Conservation (phyloP, 1,139 yeast species). For the Blastobotrys ciferrii region DNA sequence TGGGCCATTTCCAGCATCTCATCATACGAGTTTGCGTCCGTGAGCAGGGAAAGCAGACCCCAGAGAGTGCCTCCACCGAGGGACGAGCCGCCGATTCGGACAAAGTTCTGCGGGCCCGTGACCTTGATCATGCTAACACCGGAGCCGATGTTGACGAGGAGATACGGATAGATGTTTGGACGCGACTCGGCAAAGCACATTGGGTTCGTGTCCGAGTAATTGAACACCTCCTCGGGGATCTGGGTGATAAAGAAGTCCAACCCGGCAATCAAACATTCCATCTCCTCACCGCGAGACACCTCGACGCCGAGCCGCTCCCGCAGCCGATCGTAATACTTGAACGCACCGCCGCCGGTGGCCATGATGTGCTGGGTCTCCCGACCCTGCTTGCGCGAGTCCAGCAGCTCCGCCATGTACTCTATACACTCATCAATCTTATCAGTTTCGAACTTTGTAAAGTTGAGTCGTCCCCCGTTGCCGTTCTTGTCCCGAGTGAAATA, state of each 20-base stretch:
- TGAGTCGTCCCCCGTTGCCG: constrained; percentile 67
- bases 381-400: constrained; percentile 35
- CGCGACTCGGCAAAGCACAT: constrained; percentile 42
- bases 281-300: constrained; percentile 71
- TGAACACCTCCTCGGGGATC: constrained; percentile 86
- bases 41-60: constrained; percentile 85
- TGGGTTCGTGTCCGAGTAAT: constrained; percentile 55
- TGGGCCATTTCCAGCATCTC: constrained; percentile 94
- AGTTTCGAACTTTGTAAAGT: constrained; percentile 85
- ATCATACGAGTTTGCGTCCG: constrained; percentile 86
- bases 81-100: constrained; percentile 93
- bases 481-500: constrained; percentile 59
- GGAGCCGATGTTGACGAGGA: constrained; percentile 88
- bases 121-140: constrained; percentile 97
- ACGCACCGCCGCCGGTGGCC: constrained; percentile 99
- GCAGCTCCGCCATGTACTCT: constrained; percentile 54
- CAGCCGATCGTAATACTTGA: constrained; percentile 73
- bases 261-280: constrained; percentile 91
- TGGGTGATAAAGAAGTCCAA: constrained; percentile 87
- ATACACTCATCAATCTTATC: constrained; percentile 74
- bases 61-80: constrained; percentile 98
- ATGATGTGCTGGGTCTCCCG: constrained; percentile 53
- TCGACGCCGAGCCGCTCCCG: constrained; percentile 51
- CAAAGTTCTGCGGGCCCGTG: constrained; percentile 73
- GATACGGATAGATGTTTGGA: constrained; percentile 44